A percentile compares a stretch with the other conserved stretches of the same genome.
Evolutionary conservation across 2,329 filamentous ascomycete species (phyloP).

Genomic region (Cladosporium sp.): DNA sequence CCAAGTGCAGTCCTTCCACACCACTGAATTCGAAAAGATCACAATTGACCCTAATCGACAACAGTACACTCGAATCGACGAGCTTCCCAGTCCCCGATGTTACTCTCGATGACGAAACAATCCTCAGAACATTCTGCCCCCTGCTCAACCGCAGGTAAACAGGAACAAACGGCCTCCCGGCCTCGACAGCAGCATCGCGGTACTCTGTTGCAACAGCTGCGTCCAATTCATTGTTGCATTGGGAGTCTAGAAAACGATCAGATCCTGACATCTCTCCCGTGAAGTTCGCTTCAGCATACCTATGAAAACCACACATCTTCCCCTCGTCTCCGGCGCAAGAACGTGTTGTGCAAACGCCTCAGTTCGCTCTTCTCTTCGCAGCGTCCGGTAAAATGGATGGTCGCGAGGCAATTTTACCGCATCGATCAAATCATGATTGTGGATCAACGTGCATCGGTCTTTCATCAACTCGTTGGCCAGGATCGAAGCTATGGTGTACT

Average conservation of each 20-base stretch:
- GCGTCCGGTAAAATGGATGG: neutral
- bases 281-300: too few species aligned
- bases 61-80: neutral
- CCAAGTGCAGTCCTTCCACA: neutral
- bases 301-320: too few species aligned
- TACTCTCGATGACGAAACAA: neutral
- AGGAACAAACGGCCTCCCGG: neutral
- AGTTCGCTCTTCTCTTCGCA: neutral
- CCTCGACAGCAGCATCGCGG: neutral
- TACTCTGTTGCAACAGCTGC: neutral
- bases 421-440: neutral
- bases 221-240: neutral
- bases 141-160: neutral
- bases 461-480: neutral
- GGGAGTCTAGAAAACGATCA: neutral
- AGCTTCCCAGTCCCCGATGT: neutral
- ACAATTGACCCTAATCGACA: neutral
- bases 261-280: too few species aligned
- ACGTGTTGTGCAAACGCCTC: neutral
- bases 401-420: neutral
- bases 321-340: too few species aligned
- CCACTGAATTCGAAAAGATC: neutral
- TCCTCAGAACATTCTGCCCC: neutral
- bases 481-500: neutral
- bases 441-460: neutral